Base-by-base conservation (phyloP, 169 alveolate genomes). In the Eimeria praecox region DNA sequence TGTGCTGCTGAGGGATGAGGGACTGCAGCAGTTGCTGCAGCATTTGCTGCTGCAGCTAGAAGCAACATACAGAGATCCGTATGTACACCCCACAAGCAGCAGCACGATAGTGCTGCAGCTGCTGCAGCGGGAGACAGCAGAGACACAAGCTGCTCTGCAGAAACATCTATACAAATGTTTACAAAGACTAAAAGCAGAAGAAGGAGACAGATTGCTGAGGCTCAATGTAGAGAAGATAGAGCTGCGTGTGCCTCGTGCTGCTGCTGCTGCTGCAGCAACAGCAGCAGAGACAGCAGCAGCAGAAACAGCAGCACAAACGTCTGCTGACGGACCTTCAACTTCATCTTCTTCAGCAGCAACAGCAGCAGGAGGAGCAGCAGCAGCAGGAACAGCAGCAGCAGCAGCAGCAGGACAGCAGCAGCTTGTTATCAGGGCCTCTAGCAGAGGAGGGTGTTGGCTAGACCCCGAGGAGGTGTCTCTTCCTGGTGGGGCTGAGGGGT, bases 151-250 rank as follows among this genome's bases (percentile, higher is more conserved):
- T 40, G 73, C 59, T n/a, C 80, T 59, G 80, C 69, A 80, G 33
- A 78, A 62, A 73, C 3, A 40, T 14, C 40, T 94, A 71, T 46
- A 59, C 9, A 46, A 94, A 86, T 56, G n/a, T 22, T 14, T 87
- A 46, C 88, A 80, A 92, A n/a, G 35, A 27, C 82, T 95, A 44
- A 88, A 54, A 44, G 75, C 90, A 56, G 80, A 46, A 35, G 80
- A 78, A 42, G 77, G 78, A 77, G 95, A 85, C 22, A 90, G 95
- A 30, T 66, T 85, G 46, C 95, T 95, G 92, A 82, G 73, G 85
- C 95, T 95, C 42, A 93, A 85, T 16, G 96, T 95, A 56, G 96
- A 95, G 33, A 85, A 86, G 77, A 8, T 95, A 35, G 96, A 95
- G 59, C 78, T 95, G 80, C 75, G 80, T 38, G 86, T 95, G 94